These are phyloP conservation scores for Allium sativum DNA, from an alignment of 106 monocot genomes.

Conservation along the genomic window DNA sequence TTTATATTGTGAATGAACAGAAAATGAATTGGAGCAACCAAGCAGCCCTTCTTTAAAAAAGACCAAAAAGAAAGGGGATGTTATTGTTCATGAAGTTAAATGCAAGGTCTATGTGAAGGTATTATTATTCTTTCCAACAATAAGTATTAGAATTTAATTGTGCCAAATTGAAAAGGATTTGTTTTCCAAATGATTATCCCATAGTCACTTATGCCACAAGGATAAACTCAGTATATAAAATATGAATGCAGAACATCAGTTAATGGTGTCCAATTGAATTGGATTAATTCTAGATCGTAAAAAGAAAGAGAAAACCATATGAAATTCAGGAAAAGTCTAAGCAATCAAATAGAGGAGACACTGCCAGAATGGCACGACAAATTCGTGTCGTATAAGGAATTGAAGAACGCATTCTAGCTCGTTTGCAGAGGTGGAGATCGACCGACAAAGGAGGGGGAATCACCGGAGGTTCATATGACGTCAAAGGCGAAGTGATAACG, in stretches of 20 bases:
- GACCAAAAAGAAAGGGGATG: slow-evolving; percentile 73
- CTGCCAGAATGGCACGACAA: slow-evolving; percentile 94
- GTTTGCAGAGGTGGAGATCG: slow-evolving; percentile 8
- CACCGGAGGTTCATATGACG: not conserved
- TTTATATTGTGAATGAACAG: slow-evolving; percentile 20
- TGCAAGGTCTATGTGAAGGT: slow-evolving; percentile 99
- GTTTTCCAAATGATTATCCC: no score
- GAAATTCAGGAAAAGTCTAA: slow-evolving; percentile 90
- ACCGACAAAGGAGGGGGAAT: not conserved
- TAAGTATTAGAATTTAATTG: no score
- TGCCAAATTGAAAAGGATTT: no score
- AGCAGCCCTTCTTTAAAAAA: slow-evolving; percentile 90
- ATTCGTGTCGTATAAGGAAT: slow-evolving; percentile 83
- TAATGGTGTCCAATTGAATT: no score
- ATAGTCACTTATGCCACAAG: no score
- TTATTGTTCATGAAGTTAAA: slow-evolving; percentile 82
- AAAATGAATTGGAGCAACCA: slow-evolving; percentile 51
- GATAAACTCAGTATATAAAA: no score
- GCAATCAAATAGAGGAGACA: slow-evolving; percentile 83
- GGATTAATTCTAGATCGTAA: not conserved
- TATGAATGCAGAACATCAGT: no score
- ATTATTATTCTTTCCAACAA: not conserved
- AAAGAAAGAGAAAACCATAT: slow-evolving; percentile 9
- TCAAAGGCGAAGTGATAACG: slow-evolving; percentile 12
- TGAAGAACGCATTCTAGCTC: slow-evolving; percentile 68